A percentile compares a stretch with the other conserved stretches of the same genome.
Evolutionary conservation across 78 protist genomes (phyloP).

Genomic region (Tieghemostelium lacteum): DNA sequence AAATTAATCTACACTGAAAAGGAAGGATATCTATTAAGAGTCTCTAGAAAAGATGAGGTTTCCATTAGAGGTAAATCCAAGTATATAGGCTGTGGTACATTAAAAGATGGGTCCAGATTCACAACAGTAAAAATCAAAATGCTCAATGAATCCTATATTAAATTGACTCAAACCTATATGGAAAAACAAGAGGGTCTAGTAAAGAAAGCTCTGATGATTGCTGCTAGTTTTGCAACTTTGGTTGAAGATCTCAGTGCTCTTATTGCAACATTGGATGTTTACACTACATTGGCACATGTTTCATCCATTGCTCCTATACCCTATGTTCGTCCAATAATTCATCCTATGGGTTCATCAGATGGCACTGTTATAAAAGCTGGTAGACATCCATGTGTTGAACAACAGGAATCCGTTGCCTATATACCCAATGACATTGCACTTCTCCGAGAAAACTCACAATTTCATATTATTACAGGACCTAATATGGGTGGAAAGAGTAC

Average conservation of each 20-base stretch:
- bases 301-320: constrained; percentile 86
- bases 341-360: constrained; percentile 13
- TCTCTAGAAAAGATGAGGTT: constrained; percentile 82
- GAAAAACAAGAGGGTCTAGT: constrained; percentile 63
- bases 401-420: constrained; percentile 86
- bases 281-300: constrained; percentile 82
- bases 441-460: constrained; percentile 19
- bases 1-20: constrained; percentile 42
- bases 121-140: constrained; percentile 25
- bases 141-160: constrained; percentile 22
- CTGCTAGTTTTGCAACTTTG: constrained; percentile 72
- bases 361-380: constrained; percentile 67
- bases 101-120: constrained; percentile 85
- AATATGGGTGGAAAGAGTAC: constrained; percentile 92
- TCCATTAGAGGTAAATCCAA: constrained; percentile 39
- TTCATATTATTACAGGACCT: constrained; percentile 95
- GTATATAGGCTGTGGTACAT: constrained; percentile 12
- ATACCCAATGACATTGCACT: constrained; percentile 93
- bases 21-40: constrained; percentile 37
- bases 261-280: constrained; percentile 89
- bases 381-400: constrained; percentile 97
- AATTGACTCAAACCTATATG: neutral
- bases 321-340: constrained; percentile 86
- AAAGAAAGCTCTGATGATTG: constrained; percentile 26
- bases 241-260: constrained; percentile 61